These are phyloP conservation scores for Gossypioides kirkii DNA, from an alignment of 345 rosid genomes.

Conservation along the genomic window DNA sequence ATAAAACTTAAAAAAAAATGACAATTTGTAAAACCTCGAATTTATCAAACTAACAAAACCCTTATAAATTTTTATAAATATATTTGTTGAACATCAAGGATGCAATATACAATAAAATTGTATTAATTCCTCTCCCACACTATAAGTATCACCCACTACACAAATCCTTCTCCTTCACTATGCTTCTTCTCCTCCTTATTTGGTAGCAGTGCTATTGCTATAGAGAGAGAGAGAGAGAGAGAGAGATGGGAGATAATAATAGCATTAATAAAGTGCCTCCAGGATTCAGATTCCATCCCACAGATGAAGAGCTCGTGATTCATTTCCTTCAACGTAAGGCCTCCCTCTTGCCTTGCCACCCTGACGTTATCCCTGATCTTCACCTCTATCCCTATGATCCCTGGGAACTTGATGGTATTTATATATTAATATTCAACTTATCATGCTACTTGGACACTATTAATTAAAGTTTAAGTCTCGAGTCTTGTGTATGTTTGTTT, in stretches of 20 bases:
- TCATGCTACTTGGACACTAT: too few species aligned
- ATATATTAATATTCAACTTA: too few species aligned
- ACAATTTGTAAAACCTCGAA: too few species aligned
- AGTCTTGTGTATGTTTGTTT: too few species aligned
- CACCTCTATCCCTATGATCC: conserved; percentile 83
- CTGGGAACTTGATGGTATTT: conserved; percentile 85
- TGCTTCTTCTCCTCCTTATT: background rate
- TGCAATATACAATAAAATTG: too few species aligned
- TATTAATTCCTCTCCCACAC: background rate
- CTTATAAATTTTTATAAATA: too few species aligned
- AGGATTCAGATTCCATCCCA: conserved; percentile 79
- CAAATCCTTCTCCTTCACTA: conserved; percentile 17
- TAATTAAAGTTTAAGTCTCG: too few species aligned
- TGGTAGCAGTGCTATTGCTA: background rate
- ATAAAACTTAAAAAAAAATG: too few species aligned
- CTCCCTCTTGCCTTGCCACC: conserved; percentile 78
- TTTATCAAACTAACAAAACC: too few species aligned
- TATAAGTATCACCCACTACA: conserved; percentile 28
- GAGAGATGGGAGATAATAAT: conserved; percentile 35
- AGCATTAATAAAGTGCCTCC: conserved; percentile 60
- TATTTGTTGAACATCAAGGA: too few species aligned
- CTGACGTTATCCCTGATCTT: conserved; percentile 95
- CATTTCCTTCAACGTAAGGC: conserved; percentile 95
- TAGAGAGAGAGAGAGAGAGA: background rate
- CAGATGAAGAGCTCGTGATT: conserved; percentile 89